Evolutionary conservation across 1,139 yeast genomes (phyloP), one percentile per base, ranked within the genome.

Genomic region (Wickerhamomyces sp.): DNA sequence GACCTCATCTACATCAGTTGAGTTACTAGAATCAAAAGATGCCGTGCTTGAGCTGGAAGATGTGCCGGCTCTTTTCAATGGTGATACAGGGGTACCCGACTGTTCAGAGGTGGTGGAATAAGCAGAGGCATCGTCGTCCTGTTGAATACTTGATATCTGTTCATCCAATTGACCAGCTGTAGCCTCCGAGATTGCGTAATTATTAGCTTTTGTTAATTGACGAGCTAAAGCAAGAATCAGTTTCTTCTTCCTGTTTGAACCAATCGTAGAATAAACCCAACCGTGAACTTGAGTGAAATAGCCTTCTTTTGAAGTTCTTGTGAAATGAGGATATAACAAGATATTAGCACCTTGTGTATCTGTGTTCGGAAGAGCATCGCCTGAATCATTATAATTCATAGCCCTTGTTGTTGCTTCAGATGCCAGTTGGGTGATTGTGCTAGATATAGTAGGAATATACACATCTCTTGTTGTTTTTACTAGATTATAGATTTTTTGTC

Each of bases 211-310:
- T 3, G 86, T 76, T 41, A 87, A 67, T 56, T 84, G 88, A 48
- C 78, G 78, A 3, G 90, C 86, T 28, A 89, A 65, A 1, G 89
- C 73, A 29, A 84, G 57, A 26, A 88, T 67, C 39, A 89, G 60
- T 47, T 81, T 65, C 56, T 88, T 85, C 54, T 84, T 85, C 36
- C 95, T 67, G 24, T 78, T 74, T 69, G 80, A 73, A 9, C 72
- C 68, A 1, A 92, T 94, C 1, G 89, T 89, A 33, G 86, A 69
- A 42, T 72, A 77, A 9, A 87, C 70, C 74, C 84, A 76, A 4
- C 96, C 96, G 35, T 85, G 73, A 3, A 88, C 76, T 38, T 80
- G 78, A 2, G 89, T 80, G 36, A 72, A 68, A 55, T 64, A 79
- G 9, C 60, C 62, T 15, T 49, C 56, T 0, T 51, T 50, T 16